Conservation (phyloP, 2,329 filamentous ascomycete genomes). For the Magnaporthiopsis rhizophila region DNA sequence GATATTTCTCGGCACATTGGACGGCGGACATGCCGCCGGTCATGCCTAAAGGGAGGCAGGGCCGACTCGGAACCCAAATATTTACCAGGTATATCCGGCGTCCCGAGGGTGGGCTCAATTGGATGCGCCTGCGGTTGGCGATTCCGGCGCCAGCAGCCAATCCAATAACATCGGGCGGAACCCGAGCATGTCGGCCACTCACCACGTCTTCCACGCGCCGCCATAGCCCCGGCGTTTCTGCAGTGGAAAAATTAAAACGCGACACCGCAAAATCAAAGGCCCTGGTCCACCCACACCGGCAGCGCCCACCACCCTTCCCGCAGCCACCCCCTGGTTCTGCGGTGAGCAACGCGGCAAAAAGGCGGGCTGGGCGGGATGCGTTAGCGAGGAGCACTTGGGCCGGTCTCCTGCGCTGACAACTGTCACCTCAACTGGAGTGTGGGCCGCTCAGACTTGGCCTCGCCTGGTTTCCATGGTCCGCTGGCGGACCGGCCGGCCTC, state of each 20-base stretch:
- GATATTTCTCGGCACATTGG: not conserved
- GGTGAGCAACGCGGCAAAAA: not conserved
- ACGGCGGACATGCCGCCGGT: not conserved
- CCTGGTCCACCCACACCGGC: not conserved
- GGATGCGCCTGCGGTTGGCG: not conserved
- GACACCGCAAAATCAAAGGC: not conserved
- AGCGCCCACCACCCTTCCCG: not conserved
- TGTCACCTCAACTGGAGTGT: conserved; percentile 18
- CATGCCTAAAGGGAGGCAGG: not conserved
- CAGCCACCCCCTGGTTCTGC: not conserved
- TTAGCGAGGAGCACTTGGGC: not conserved
- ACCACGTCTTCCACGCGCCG: not conserved
- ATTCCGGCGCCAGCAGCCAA: not conserved
- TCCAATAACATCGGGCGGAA: not conserved
- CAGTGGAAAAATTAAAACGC: not conserved
- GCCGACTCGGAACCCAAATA: not conserved
- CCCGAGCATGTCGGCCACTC: not conserved
- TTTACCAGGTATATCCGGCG: not conserved
- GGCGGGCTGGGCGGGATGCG: not conserved
- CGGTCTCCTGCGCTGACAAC: conserved; percentile 1
- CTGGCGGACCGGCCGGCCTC: not conserved
- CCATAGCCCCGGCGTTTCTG: not conserved
- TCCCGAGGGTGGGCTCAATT: not conserved
- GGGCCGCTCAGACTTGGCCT: conserved; percentile 20
- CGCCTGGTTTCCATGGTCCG: conserved; percentile 18